A percentile compares a stretch with the other conserved stretches of the same genome.
Evolutionary conservation across 2,329 filamentous ascomycete genomes (phyloP).

Genomic region (Colletotrichum truncatum): DNA sequence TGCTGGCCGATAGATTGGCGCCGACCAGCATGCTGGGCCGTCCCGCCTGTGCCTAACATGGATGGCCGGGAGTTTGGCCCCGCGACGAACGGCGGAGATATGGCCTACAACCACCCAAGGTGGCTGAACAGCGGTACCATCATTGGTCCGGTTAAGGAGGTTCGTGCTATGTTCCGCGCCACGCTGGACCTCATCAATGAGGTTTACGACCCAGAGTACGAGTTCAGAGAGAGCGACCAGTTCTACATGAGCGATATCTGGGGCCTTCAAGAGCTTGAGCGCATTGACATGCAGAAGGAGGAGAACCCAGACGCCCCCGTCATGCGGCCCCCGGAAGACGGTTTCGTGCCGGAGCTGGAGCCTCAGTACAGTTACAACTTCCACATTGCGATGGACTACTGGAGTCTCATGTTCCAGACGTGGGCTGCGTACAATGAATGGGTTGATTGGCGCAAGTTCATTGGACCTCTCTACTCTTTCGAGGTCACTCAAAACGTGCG

Average conservation of each 20-base stretch:
- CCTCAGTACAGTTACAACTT: conserved; percentile 34
- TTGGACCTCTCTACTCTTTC: conserved; percentile 36
- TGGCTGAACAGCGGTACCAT: conserved; percentile 58
- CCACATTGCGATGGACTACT: conserved; percentile 51
- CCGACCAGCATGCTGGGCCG: conserved; percentile 50
- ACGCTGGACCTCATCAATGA: conserved; percentile 42
- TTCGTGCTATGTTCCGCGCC: conserved; percentile 41
- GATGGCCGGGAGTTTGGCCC: conserved; percentile 45
- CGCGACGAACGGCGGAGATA: conserved; percentile 42
- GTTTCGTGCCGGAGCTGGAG: conserved; percentile 33
- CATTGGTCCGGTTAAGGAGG: conserved; percentile 47
- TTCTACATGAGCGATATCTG: conserved; percentile 53
- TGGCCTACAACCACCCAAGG: conserved; percentile 43
- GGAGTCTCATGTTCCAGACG: conserved; percentile 50
- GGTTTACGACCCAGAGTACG: conserved; percentile 42
- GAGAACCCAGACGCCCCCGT: conserved; percentile 32
- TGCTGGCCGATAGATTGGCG: conserved; percentile 49
- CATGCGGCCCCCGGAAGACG: conserved; percentile 31
- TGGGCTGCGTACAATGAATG: conserved; percentile 45
- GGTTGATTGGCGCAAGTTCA: conserved; percentile 44
- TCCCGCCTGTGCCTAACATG: conserved; percentile 45
- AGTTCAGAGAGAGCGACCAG: conserved; percentile 50
- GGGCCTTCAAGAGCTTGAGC: conserved; percentile 52
- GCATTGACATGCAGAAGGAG: conserved; percentile 39
- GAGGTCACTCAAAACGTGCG: conserved; percentile 32